phyloP scores from a whole-genome alignment of 2,329 filamentous ascomycete species.

The Cytospora paraplurivora region DNA sequence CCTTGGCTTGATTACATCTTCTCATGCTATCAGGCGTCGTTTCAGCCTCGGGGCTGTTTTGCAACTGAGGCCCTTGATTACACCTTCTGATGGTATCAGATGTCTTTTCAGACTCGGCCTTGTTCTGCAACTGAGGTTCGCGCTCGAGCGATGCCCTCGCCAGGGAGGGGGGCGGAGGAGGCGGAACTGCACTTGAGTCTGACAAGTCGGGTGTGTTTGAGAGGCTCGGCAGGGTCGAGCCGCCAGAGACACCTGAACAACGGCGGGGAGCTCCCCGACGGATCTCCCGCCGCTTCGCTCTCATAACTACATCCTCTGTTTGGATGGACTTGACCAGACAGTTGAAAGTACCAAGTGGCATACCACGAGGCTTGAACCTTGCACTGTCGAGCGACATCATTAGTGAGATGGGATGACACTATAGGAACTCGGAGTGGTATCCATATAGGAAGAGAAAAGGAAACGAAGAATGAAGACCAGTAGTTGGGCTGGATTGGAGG shows the following conservation, averaged over 20 bases:
- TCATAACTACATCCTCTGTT: not conserved
- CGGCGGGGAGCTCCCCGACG: not conserved
- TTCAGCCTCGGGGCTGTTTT: not conserved
- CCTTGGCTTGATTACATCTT: not conserved
- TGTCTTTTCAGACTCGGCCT: not conserved
- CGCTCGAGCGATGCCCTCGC: not conserved
- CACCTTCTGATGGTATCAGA: not conserved
- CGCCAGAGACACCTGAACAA: not conserved
- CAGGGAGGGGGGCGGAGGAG: not conserved
- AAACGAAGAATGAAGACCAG: not conserved
- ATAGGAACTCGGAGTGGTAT: not conserved
- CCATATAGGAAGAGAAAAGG: not conserved
- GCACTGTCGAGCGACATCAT: not conserved
- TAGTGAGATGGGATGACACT: not conserved
- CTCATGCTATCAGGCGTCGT: not conserved
- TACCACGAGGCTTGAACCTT: slow-evolving; percentile 19
- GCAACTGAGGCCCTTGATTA: not conserved
- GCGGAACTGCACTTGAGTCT: not conserved
- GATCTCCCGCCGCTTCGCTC: not conserved
- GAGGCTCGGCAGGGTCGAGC: slow-evolving; percentile 6
- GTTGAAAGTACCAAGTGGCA: slow-evolving; percentile 10
- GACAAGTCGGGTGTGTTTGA: not conserved
- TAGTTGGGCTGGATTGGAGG: not conserved
- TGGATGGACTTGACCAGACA: not conserved
- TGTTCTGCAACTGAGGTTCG: not conserved